These are phyloP conservation scores for Paramecium bursaria DNA, from an alignment of 73 alveolate species.

Conservation along the genomic window DNA sequence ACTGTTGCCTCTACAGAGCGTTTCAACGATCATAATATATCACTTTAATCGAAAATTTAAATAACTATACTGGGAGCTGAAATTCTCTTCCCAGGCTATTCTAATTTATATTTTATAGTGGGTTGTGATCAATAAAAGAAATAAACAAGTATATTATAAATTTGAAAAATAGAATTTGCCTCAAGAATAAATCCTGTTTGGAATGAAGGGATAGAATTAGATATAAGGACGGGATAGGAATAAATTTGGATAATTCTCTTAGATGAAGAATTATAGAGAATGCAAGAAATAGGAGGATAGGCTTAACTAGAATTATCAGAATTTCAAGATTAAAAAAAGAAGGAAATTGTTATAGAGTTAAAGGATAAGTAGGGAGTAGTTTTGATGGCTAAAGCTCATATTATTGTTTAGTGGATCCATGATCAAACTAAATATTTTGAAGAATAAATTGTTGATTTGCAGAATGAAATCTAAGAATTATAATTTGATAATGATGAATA, in stretches of 20 bases:
- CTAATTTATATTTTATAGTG: background rate
- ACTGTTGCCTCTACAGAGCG: constrained; percentile 34
- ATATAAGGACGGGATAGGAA: constrained; percentile 36
- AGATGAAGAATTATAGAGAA: constrained; percentile 45
- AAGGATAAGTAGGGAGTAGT: constrained; percentile 11
- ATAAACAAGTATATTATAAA: no score
- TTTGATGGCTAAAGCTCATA: background rate
- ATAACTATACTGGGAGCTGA: constrained; percentile 1
- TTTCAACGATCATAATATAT: constrained; percentile 10
- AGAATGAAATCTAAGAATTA: background rate
- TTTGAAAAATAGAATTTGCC: background rate
- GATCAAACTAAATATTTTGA: constrained; percentile 40
- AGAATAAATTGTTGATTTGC: background rate
- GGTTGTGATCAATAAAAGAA: constrained; percentile 49
- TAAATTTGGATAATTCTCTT: constrained; percentile 5
- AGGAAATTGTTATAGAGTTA: constrained; percentile 4
- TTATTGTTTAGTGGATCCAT: constrained; percentile 42
- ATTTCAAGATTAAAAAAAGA: background rate
- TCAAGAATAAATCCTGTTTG: constrained; percentile 10
- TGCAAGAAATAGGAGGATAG: constrained; percentile 30
- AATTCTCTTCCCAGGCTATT: constrained; percentile 22
- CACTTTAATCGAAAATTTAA: background rate
- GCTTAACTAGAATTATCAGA: background rate
- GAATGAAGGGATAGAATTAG: background rate
- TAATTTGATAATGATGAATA: constrained; percentile 37